phyloP scores from a whole-genome alignment of 2,329 filamentous ascomycete genomes.

The Colletotrichum cereale region DNA sequence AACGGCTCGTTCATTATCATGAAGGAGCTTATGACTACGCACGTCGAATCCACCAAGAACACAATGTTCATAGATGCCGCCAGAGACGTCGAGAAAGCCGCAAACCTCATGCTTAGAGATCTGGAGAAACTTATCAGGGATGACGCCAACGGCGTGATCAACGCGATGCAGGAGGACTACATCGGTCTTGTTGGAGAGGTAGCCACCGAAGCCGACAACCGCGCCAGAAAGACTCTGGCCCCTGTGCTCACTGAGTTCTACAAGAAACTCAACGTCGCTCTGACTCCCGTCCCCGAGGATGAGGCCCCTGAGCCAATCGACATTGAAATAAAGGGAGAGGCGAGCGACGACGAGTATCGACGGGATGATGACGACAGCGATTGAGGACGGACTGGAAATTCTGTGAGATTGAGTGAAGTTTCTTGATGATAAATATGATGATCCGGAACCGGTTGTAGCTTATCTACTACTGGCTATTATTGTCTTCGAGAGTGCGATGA shows the following conservation, averaged over 20 bases:
- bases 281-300: background rate
- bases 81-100: conserved; percentile 31
- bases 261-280: background rate
- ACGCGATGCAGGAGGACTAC: conserved; percentile 47
- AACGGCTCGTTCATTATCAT: conserved; percentile 42
- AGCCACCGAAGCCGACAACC: conserved; percentile 13
- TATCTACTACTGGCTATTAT: background rate
- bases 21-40: conserved; percentile 42
- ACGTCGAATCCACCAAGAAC: conserved; percentile 35
- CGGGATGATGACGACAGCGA: conserved; percentile 3
- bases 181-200: conserved; percentile 40
- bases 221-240: conserved; percentile 11
- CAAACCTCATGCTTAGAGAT: background rate
- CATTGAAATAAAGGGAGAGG: background rate
- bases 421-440: background rate
- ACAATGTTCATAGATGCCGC: conserved; percentile 42
- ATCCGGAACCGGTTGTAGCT: background rate
- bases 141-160: conserved; percentile 46
- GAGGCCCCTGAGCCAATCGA: background rate
- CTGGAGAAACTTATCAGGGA: background rate
- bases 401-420: background rate
- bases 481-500: background rate
- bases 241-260: conserved; percentile 20
- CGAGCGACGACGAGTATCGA: background rate
- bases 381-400: background rate